A percentile compares a stretch with the other conserved stretches of the same genome.
Conservation (phyloP, 805 yeast species). For the Kuraishia piskuri region DNA sequence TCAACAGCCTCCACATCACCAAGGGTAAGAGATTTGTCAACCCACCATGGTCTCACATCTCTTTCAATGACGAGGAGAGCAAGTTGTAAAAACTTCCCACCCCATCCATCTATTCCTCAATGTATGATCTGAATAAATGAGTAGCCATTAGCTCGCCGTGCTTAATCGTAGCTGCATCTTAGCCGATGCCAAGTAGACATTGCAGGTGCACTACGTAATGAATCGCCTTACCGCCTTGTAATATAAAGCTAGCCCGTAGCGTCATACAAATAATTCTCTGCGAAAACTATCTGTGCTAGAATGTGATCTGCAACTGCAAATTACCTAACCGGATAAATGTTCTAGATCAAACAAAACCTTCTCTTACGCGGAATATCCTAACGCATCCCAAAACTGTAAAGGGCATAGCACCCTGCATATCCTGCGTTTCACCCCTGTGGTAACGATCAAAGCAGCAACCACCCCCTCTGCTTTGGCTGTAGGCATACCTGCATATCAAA, state of each 20-base stretch:
- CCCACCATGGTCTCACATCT: slow-evolving; percentile 29
- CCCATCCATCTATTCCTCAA: too few species aligned
- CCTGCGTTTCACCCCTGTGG: not conserved
- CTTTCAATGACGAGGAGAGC: slow-evolving; percentile 17
- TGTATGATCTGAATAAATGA: too few species aligned
- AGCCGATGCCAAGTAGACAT: too few species aligned
- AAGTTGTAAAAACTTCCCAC: not conserved
- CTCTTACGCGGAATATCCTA: not conserved
- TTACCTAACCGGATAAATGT: not conserved
- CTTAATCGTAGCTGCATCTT: too few species aligned
- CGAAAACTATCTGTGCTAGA: too few species aligned
- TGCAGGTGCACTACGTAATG: too few species aligned
- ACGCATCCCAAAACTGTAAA: not conserved
- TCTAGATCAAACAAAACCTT: not conserved
- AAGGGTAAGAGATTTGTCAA: slow-evolving; percentile 25
- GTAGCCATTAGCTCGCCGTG: too few species aligned
- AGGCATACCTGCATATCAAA: not conserved
- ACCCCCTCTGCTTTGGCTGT: not conserved
- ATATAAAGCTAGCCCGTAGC: too few species aligned
- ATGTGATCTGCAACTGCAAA: not conserved
- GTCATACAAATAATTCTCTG: too few species aligned
- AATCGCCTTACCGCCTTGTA: too few species aligned
- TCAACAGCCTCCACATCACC: slow-evolving; percentile 18
- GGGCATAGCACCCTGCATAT: not conserved
- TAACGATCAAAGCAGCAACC: not conserved